A percentile compares a stretch with the other conserved stretches of the same genome.
Evolutionary conservation across 2,329 filamentous ascomycete genomes (phyloP).

Genomic region (Pseudocercospora vitis): DNA sequence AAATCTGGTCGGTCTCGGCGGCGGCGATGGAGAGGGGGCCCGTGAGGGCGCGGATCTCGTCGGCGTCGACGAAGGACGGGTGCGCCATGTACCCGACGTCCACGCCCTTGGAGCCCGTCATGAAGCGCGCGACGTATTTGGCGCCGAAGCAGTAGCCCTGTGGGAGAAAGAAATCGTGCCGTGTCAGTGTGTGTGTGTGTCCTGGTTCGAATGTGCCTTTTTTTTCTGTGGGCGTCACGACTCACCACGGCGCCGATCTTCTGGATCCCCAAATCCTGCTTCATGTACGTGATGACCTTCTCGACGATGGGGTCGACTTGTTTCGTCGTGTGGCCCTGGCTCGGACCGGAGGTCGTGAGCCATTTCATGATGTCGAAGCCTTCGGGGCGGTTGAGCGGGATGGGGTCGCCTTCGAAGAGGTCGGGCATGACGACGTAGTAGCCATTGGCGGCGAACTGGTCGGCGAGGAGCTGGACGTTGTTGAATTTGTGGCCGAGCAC

Average conservation of each 20-base stretch:
- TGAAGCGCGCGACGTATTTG: slow-evolving; percentile 63
- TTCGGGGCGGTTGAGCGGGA: slow-evolving; percentile 55
- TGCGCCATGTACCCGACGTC: slow-evolving; percentile 73
- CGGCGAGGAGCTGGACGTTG: slow-evolving; percentile 62
- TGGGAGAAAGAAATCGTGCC: not conserved
- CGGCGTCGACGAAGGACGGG: slow-evolving; percentile 68
- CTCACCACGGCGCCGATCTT: slow-evolving; percentile 44
- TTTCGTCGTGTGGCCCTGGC: slow-evolving; percentile 42
- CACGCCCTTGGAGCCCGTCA: slow-evolving; percentile 55
- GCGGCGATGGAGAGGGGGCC: slow-evolving; percentile 63
- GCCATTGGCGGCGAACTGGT: slow-evolving; percentile 72
- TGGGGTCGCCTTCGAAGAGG: slow-evolving; percentile 66
- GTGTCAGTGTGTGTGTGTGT: not conserved
- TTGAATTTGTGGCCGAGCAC: slow-evolving; percentile 58
- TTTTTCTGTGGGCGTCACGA: too few relatives aligned
- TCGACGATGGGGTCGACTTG: slow-evolving; percentile 56
- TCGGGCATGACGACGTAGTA: slow-evolving; percentile 70
- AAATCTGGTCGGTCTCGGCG: slow-evolving; percentile 62
- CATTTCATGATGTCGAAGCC: slow-evolving; percentile 54
- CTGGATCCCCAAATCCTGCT: slow-evolving; percentile 49
- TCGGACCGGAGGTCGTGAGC: slow-evolving; percentile 41
- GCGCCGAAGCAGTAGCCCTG: slow-evolving; percentile 51
- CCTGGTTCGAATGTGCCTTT: too few relatives aligned
- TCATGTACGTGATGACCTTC: slow-evolving; percentile 49
- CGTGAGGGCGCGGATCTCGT: slow-evolving; percentile 59